Evolutionary conservation across 2,329 filamentous ascomycete genomes (phyloP), one percentile per base, ranked within the genome.

Genomic region (Fusarium globosum): DNA sequence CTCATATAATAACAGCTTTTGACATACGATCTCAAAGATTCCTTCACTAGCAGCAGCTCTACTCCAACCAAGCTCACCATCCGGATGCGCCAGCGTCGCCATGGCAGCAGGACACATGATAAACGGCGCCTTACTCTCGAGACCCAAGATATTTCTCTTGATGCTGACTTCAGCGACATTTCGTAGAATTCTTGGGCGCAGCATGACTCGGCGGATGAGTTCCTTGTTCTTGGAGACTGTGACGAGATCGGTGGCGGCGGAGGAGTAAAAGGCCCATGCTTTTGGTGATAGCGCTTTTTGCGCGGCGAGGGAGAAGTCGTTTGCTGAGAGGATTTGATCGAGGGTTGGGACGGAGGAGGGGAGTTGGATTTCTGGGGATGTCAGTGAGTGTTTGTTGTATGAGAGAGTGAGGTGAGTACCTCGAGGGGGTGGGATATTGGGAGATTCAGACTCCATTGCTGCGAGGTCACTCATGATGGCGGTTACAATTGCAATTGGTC

Each of bases 191-290:
- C 89, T 85, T 1, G 90, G 90, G 1, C 91, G 87, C 10, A 93
- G 85, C 79, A 85, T 85, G 71, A 92, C 90, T 33, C 85, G 80
- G 45, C 85, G 81, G 74, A 90, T 91, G 69, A 86, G 83, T 1
- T 85, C 83, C 30, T 82, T 85, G 78, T 93, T 93, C 56, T 86
- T 85, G 56, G 70, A 73, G 53, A 90, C 88, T 42, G 91, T 89
- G 75, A 86, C 86, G n/a, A 84, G 80, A 76, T 87, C 91, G 11
- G 90, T 92, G 16, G 91, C 88, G 4, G 90, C 91, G 14, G 89
- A 91, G 26, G 89, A 91, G 77, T 91, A 88, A 76, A 92, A 93
- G 1, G 91, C 91, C 89, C 89, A 92, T n/a, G 90, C 88, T 76
- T 93, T 93, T 28, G 87, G 85, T 14, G 85, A 85, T 53, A 91